A percentile compares a stretch with the other conserved stretches of the same genome.
Conservation (phyloP, 176 grass and related monocot genomes). For the Cenchrus fungigraminus region DNA sequence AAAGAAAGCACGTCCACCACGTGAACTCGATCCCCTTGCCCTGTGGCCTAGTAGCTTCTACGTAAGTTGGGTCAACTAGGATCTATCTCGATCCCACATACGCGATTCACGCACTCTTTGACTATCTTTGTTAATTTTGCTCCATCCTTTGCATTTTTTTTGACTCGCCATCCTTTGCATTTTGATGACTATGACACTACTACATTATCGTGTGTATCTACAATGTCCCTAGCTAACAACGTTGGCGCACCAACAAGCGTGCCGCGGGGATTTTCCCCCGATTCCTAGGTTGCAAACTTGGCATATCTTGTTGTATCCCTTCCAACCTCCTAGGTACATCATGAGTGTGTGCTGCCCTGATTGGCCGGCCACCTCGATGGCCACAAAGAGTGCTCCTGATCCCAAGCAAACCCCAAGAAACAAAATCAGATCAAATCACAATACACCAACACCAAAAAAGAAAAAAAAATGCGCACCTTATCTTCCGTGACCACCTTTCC, state of each 20-base stretch:
- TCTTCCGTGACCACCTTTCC: conserved; percentile 5
- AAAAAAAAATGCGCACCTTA: not conserved
- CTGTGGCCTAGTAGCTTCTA: not conserved
- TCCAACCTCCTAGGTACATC: not conserved
- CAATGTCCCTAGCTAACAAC: not conserved
- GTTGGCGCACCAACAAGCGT: conserved; percentile 3
- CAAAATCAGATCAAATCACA: not conserved
- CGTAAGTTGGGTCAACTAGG: not conserved
- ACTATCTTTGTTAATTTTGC: not conserved
- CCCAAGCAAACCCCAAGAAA: not conserved
- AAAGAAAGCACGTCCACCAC: not conserved
- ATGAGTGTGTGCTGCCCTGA: not conserved
- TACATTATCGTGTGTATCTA: not conserved
- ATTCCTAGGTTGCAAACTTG: not conserved
- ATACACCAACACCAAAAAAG: too few relatives aligned
- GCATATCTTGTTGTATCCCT: not conserved
- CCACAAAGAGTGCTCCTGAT: not conserved
- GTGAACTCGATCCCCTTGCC: not conserved
- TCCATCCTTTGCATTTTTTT: not conserved
- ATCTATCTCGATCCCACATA: not conserved
- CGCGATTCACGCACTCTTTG: not conserved
- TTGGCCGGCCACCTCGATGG: not conserved
- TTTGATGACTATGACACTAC: not conserved
- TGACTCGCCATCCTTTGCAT: too few relatives aligned
- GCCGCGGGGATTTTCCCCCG: not conserved